Base-by-base conservation (phyloP, 2,329 filamentous ascomycete species). In the Epichloe scottii region DNA sequence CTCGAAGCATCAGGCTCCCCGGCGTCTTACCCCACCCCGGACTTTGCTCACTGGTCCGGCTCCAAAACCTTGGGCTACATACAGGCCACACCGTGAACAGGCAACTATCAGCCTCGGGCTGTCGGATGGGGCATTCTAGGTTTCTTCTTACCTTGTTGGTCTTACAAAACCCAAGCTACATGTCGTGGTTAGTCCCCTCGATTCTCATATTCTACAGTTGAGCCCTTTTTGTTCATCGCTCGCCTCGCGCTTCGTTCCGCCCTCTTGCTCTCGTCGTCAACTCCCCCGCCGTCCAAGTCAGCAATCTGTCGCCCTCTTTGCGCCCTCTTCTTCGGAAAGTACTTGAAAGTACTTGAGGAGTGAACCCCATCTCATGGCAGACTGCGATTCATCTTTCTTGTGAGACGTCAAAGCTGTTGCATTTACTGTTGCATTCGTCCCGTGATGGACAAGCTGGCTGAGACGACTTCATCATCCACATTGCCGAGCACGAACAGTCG, bases 381-480 rank as follows among this genome's bases (percentile, higher is more conserved):
- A 6, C 49, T 35, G 38, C 21, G 46, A 35, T 38, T 43, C 58
- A 54, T 11, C 57, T 52, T 26, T 37, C 17, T 58, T 60, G 59
- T 59, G 54, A 61, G 57, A 60, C 55, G 54, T 49, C 56, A 47
- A 46, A 55, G 46, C 46, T 35, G 30, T 39, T 58, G 7, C 14
- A 8, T 43, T 43, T 43, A 10, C 14, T 51, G 59, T 59, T 63
- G 56, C 30, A 34, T 43, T 62, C 61, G 63, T 62, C 66, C 68
- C 72, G 72, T 73, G 66, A 78, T 78, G 76, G 74, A 76, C 75
- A 66, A 70, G 67, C 68, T 71, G 68, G 57, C 60, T 43, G 54
- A 59, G 51, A 53, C 55, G 51, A 54, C 58, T 55, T 59, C 62
- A 37, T 41, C 45, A 48, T 48, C 49, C 55, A 63, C 58, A 53